A percentile compares a stretch with the other conserved stretches of the same genome.
These are phyloP conservation scores for Aspergillus persii DNA, from an alignment of 2,329 filamentous ascomycete genomes.

Conservation along the genomic window DNA sequence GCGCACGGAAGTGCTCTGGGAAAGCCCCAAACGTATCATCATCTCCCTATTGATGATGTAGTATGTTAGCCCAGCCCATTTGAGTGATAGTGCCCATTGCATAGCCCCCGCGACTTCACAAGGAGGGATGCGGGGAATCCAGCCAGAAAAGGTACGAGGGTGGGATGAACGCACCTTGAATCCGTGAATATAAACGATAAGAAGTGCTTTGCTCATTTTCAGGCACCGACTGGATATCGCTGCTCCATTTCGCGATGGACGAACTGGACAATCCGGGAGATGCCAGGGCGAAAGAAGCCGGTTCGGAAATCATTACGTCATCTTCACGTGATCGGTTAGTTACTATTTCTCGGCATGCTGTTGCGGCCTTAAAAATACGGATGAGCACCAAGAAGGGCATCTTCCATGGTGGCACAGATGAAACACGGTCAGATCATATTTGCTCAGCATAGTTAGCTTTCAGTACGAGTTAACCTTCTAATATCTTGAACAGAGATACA, in stretches of 20 bases:
- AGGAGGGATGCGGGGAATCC: neutral
- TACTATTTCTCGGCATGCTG: neutral
- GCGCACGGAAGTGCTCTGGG: conserved; percentile 42
- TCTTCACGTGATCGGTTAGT: neutral
- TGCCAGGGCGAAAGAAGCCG: neutral
- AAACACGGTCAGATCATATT: too few relatives aligned
- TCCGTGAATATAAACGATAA: conserved; percentile 50
- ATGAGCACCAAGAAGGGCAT: neutral
- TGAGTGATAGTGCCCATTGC: neutral
- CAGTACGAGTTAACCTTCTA: too few relatives aligned
- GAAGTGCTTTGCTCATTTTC: conserved; percentile 46
- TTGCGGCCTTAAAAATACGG: neutral
- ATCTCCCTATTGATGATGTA: conserved; percentile 39
- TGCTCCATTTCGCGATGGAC: conserved; percentile 7
- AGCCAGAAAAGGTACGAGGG: neutral
- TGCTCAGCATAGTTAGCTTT: too few relatives aligned
- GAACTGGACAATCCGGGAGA: neutral
- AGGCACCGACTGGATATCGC: neutral
- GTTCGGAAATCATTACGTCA: neutral
- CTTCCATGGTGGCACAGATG: too few relatives aligned
- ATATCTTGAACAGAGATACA: too few relatives aligned
- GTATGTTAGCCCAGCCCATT: neutral
- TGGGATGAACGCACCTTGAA: conserved; percentile 41
- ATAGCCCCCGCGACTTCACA: neutral
- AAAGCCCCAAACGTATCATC: conserved; percentile 50